phyloP scores from a whole-genome alignment of 2,329 filamentous ascomycete species.

The Fusarium penzigii region DNA sequence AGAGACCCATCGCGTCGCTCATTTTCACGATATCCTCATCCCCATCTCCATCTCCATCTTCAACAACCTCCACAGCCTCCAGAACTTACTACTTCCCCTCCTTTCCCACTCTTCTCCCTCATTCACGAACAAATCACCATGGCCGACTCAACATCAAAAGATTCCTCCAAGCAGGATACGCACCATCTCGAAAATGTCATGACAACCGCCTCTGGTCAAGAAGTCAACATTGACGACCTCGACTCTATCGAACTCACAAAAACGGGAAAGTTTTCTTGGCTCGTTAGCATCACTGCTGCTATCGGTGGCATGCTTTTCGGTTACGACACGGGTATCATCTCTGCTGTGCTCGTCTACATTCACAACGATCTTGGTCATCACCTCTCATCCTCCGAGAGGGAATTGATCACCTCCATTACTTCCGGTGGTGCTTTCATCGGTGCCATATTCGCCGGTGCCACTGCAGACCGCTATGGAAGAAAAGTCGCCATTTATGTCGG shows the following conservation, averaged over 20 bases:
- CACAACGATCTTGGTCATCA: constrained; percentile 37
- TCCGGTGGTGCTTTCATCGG: constrained; percentile 39
- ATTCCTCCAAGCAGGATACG: constrained; percentile 18
- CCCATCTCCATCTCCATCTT: constrained; percentile 6
- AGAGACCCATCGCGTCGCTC: constrained; percentile 12
- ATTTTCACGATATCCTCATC: constrained; percentile 5
- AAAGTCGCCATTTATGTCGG: constrained; percentile 31
- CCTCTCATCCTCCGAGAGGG: constrained; percentile 45
- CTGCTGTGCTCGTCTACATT: constrained; percentile 32
- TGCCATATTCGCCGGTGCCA: constrained; percentile 29
- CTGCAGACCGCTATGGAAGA: constrained; percentile 28
- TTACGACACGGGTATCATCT: constrained; percentile 41
- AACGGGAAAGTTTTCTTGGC: constrained; percentile 28
- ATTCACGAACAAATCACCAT: not conserved
- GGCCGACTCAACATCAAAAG: constrained; percentile 20
- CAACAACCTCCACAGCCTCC: constrained; percentile 1
- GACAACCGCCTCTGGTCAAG: constrained; percentile 15
- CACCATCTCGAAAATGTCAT: constrained; percentile 22
- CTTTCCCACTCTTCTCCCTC: constrained; percentile 2
- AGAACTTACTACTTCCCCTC: not conserved
- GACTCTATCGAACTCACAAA: constrained; percentile 28
- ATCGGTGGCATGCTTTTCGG: constrained; percentile 42
- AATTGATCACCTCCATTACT: constrained; percentile 53
- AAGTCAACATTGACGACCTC: constrained; percentile 24
- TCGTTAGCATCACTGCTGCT: constrained; percentile 29